phyloP scores from a whole-genome alignment of 2,329 filamentous ascomycete genomes.

The Sporothrix mexicana region DNA sequence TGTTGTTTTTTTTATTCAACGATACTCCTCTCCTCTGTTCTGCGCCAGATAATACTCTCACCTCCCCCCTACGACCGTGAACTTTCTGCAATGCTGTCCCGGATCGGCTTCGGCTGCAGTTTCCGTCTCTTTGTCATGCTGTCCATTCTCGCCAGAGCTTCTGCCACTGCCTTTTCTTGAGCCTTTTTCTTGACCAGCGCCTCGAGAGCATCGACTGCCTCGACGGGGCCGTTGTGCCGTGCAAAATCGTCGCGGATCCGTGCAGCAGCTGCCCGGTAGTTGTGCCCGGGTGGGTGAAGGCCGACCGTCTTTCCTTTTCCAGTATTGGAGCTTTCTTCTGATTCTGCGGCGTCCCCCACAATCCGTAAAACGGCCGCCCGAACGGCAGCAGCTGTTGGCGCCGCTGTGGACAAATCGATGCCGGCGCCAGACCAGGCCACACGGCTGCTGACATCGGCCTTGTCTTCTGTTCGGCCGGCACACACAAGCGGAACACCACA shows the following conservation, averaged over 20 bases:
- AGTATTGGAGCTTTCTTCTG: not conserved
- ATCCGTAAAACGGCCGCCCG: slow-evolving; percentile 33
- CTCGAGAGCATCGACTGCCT: slow-evolving; percentile 35
- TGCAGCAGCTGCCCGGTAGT: slow-evolving; percentile 32
- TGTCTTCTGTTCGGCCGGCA: slow-evolving; percentile 39
- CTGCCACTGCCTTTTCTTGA: not conserved
- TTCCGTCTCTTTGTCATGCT: not conserved
- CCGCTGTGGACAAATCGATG: slow-evolving; percentile 37
- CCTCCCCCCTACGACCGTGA: not conserved
- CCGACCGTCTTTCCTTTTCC: not conserved
- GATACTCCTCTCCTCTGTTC: not conserved
- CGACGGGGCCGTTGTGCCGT: slow-evolving; percentile 33
- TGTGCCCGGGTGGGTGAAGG: slow-evolving; percentile 4
- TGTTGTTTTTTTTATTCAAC: not conserved
- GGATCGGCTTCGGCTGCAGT: slow-evolving; percentile 15
- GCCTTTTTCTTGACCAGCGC: slow-evolving; percentile 29
- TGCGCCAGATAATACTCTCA: not conserved
- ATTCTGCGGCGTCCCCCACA: not conserved
- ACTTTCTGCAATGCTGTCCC: not conserved
- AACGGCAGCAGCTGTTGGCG: slow-evolving; percentile 31
- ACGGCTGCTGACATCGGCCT: slow-evolving; percentile 37
- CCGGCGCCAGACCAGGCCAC: slow-evolving; percentile 40
- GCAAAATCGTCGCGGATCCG: slow-evolving; percentile 36
- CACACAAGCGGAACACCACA: slow-evolving; percentile 39
- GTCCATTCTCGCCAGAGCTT: slow-evolving; percentile 13